Conservation (phyloP, 1,284 basidiomycete genomes). For the Irpex rosettiformis region DNA sequence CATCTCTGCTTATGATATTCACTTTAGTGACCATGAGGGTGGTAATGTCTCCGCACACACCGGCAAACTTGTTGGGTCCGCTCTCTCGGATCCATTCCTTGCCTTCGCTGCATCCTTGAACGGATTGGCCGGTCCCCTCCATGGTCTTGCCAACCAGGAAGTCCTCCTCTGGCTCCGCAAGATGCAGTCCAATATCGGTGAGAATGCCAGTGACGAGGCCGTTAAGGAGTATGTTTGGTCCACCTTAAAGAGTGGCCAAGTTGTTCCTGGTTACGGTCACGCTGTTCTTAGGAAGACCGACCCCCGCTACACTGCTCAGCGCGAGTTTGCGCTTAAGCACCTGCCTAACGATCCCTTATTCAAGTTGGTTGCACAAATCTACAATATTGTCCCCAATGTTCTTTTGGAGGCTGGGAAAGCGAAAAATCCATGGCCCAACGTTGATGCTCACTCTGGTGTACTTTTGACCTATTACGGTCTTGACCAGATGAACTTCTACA, state of each 20-base stretch:
- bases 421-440: constrained; percentile 93
- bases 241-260: constrained; percentile 87
- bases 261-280: constrained; percentile 95
- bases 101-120: constrained; percentile 92
- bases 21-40: constrained; percentile 88
- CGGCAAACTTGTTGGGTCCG: constrained; percentile 95
- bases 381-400: constrained; percentile 90
- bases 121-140: constrained; percentile 95
- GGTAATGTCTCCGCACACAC: constrained; percentile 98
- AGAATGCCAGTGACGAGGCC: constrained; percentile 77
- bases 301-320: constrained; percentile 94
- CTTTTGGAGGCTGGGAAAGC: constrained; percentile 93
- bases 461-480: constrained; percentile 90
- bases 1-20: background rate
- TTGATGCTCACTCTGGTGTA: constrained; percentile 96
- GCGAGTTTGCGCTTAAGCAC: constrained; percentile 91
- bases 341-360: constrained; percentile 86
- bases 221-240: constrained; percentile 94
- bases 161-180: constrained; percentile 87
- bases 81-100: constrained; percentile 97
- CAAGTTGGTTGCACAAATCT: constrained; percentile 91
- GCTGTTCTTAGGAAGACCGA: constrained; percentile 97
- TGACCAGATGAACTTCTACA: constrained; percentile 91
- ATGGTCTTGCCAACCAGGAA: constrained; percentile 97
- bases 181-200: constrained; percentile 86